phyloP scores from a whole-genome alignment of 2,329 filamentous ascomycete genomes.

The Balansia obtecta region DNA sequence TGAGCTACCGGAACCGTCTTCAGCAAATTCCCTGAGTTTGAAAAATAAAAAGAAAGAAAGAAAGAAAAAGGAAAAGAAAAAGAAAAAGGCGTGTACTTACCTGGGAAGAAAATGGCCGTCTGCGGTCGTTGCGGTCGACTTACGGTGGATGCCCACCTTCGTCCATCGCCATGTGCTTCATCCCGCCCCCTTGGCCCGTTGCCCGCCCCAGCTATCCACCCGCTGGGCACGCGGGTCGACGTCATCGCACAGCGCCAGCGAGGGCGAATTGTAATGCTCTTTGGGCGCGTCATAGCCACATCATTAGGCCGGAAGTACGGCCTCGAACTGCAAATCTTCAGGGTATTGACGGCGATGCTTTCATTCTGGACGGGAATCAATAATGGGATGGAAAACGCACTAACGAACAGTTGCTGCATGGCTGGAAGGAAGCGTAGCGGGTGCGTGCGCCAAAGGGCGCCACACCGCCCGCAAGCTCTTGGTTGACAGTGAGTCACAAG shows the following conservation, averaged over 20 bases:
- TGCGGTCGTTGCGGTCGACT: conserved; percentile 25
- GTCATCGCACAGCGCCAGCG: conserved; percentile 9
- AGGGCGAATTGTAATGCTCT: conserved; percentile 17
- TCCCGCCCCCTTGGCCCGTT: conserved; percentile 6
- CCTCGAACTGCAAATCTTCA: conserved; percentile 4
- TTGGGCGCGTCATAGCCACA: conserved; percentile 20
- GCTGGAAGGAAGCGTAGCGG: neutral
- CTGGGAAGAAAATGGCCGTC: conserved; percentile 50
- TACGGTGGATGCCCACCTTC: conserved; percentile 14
- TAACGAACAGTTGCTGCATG: neutral
- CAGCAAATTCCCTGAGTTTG: neutral
- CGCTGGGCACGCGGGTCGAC: neutral
- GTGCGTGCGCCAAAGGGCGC: neutral
- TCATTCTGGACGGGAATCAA: conserved; percentile 6
- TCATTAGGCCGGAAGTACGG: conserved; percentile 20
- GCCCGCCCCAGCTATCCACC: neutral
- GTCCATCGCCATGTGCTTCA: conserved; percentile 4
- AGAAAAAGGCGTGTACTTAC: conserved; percentile 19
- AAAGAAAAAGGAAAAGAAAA: no score
- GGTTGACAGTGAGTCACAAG: neutral
- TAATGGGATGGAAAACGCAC: neutral
- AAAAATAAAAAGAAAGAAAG: neutral
- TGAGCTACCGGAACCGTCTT: neutral
- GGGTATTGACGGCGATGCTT: conserved; percentile 1
- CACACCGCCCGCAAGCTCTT: neutral